A percentile compares a stretch with the other conserved stretches of the same genome.
phyloP scores from a whole-genome alignment of 208 protist species.

The Histomonas meleagridis region DNA sequence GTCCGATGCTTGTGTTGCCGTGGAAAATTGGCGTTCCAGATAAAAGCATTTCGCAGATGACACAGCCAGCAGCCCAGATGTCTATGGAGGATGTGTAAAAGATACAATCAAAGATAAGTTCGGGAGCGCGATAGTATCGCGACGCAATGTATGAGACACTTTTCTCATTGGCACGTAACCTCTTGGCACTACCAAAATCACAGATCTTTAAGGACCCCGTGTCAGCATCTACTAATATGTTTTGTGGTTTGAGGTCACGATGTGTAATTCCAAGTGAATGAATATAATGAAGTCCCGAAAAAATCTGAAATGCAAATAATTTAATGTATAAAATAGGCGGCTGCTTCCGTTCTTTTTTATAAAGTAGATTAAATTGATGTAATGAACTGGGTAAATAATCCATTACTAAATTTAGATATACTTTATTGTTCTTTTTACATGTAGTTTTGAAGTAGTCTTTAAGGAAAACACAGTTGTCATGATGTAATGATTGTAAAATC shows the following conservation, averaged over 20 bases:
- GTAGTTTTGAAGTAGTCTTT: neutral
- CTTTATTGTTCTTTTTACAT: slow-evolving; percentile 55
- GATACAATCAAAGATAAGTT: slow-evolving; percentile 79
- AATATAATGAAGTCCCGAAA: slow-evolving; percentile 82
- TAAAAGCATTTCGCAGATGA: slow-evolving; percentile 90
- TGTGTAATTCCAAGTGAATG: slow-evolving; percentile 76
- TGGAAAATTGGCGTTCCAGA: slow-evolving; percentile 79
- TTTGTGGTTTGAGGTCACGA: slow-evolving; percentile 82
- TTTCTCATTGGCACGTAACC: slow-evolving; percentile 60
- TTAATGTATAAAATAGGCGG: slow-evolving; percentile 43
- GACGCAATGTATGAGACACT: slow-evolving; percentile 82
- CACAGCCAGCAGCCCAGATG: slow-evolving; percentile 76
- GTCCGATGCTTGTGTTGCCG: slow-evolving; percentile 67
- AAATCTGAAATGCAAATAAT: slow-evolving; percentile 85
- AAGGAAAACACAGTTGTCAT: neutral
- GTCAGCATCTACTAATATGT: slow-evolving; percentile 68
- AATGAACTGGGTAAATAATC: slow-evolving; percentile 91
- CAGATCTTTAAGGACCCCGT: slow-evolving; percentile 75
- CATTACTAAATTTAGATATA: slow-evolving; percentile 94
- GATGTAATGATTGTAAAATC: neutral
- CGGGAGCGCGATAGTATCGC: slow-evolving; percentile 77
- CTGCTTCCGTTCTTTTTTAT: slow-evolving; percentile 64
- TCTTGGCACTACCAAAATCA: slow-evolving; percentile 73
- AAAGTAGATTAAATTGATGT: slow-evolving; percentile 69
- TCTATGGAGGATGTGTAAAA: slow-evolving; percentile 77